Conservation (phyloP, 768 basidiomycete species). For the Hericium coralloides region DNA sequence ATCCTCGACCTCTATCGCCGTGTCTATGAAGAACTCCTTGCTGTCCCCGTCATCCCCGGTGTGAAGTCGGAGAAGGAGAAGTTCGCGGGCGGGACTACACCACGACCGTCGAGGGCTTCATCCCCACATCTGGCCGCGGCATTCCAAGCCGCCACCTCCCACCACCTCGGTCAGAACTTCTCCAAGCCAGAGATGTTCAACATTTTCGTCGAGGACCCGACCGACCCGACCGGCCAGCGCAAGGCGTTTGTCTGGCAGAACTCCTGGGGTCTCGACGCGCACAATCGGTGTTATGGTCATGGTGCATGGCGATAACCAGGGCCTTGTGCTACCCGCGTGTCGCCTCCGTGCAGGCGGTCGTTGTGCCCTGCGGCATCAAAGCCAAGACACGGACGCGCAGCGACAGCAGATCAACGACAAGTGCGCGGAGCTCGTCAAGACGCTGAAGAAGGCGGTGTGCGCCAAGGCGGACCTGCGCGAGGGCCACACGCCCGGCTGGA, state of each 20-base stretch:
- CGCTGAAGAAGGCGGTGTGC: slow-evolving; percentile 61
- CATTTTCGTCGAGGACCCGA: slow-evolving; percentile 93
- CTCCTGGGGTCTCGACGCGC: slow-evolving; percentile 96
- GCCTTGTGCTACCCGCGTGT: slow-evolving; percentile 94
- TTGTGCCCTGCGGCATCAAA: slow-evolving; percentile 94
- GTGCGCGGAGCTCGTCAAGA: slow-evolving; percentile 70
- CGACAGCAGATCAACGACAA: slow-evolving; percentile 64
- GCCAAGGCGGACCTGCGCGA: slow-evolving; percentile 90
- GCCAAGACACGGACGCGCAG: slow-evolving; percentile 67
- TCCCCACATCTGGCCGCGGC: slow-evolving; percentile 93
- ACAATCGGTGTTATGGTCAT: slow-evolving; percentile 99
- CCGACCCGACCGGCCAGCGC: slow-evolving; percentile 50
- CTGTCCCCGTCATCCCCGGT: slow-evolving; percentile 94
- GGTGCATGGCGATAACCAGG: slow-evolving; percentile 97
- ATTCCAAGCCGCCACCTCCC: slow-evolving; percentile 98
- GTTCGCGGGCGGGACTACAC: slow-evolving; percentile 98
- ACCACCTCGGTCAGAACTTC: slow-evolving; percentile 98
- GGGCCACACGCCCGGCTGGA: slow-evolving; percentile 96
- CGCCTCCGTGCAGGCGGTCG: slow-evolving; percentile 81
- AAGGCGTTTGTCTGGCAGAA: slow-evolving; percentile 95
- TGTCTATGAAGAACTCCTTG: slow-evolving; percentile 94
- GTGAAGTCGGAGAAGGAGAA: slow-evolving; percentile 99
- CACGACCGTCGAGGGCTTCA: slow-evolving; percentile 96
- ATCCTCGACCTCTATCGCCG: slow-evolving; percentile 95
- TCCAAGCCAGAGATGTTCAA: slow-evolving; percentile 95